A percentile compares a stretch with the other conserved stretches of the same genome.
Evolutionary conservation across 1,284 basidiomycete genomes (phyloP).

Genomic region (Omphalotus olearius): DNA sequence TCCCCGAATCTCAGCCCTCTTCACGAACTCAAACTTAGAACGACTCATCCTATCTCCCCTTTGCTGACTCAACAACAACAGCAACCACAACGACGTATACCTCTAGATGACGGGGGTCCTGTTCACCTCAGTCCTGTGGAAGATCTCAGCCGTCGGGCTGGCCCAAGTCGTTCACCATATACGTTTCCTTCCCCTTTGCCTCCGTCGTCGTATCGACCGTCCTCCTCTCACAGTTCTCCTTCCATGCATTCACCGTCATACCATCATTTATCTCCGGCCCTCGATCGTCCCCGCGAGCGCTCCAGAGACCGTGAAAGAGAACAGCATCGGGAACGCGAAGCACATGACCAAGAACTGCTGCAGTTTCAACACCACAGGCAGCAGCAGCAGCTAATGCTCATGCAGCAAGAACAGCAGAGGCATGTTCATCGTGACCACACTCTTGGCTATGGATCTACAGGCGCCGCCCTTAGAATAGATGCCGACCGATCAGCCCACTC

Average conservation of each 20-base stretch:
- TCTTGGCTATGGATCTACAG: neutral
- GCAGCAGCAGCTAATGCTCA: constrained; percentile 5
- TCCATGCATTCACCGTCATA: constrained; percentile 34
- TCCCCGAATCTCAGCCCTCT: too few relatives aligned
- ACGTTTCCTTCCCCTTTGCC: constrained; percentile 13
- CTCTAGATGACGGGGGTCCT: too few relatives aligned
- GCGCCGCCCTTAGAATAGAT: too few relatives aligned
- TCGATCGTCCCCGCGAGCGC: constrained; percentile 3
- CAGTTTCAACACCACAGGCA: constrained; percentile 2
- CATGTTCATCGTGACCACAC: constrained; percentile 9
- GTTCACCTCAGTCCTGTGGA: too few relatives aligned
- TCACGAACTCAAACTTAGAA: too few relatives aligned
- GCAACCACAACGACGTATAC: constrained; percentile 7
- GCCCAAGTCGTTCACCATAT: too few relatives aligned
- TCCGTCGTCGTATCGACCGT: constrained; percentile 13
- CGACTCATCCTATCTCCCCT: too few relatives aligned
- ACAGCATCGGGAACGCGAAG: neutral
- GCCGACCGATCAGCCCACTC: too few relatives aligned
- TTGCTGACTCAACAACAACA: constrained; percentile 12
- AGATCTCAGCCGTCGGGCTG: too few relatives aligned
- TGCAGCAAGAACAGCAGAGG: constrained; percentile 10
- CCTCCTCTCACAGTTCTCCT: constrained; percentile 38
- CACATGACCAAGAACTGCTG: neutral
- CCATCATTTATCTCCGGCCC: constrained; percentile 4
- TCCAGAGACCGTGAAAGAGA: neutral